Base-by-base conservation (phyloP, 805 yeast genomes). In the Babjeviella inositovora region DNA sequence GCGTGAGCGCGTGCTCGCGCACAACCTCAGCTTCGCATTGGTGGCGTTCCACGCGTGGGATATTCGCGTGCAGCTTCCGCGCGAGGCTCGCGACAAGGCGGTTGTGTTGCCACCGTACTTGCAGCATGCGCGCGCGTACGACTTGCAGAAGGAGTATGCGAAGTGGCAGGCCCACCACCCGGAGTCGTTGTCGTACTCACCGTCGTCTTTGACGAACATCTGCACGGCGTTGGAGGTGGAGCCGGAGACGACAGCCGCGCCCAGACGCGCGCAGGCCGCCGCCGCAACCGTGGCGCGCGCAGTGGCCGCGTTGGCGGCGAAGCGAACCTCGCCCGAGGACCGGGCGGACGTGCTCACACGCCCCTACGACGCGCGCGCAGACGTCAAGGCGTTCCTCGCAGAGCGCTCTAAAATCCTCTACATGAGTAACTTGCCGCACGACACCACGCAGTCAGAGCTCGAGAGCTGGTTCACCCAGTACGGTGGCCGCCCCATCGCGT, bases 391-490 rank as follows among this genome's bases (percentile, higher is more conserved):
- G 6, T 84, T 84, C 38, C 42, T 66, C 18, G 49, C 59, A 9
- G 94, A 82, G 43, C 57, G 73, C 27, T 77, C 93, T 3, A 72
- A 70, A 37, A 79, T 81, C n/a, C 44, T 84, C 25, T 80, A 70
- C 43, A 52, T 84, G 46, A 60, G 76, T n/a, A 82, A 81, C 43
- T 50, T 85, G 32, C 85, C 94, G 3, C 56, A 57, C 13, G 95
- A 84, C 37, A 79, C 87, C 5, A 85, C 94, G 1, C 95, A 85
- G 46, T 62, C 82, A 24, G 95, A 85, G 47, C 55, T 84, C 22
- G 95, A 84, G 50, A 60, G 75, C 15, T 85, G 95, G 94, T 84
- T 82, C 43, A 70, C 82, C 4, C 90, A 79, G 41, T 74, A 65
- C 42, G 93, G 93, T 3, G 76, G 81, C 2, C 60, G 85, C 23